A percentile compares a stretch with the other conserved stretches of the same genome.
Evolutionary conservation across 2,329 filamentous ascomycete genomes (phyloP).

Genomic region (Pseudonectria buxi): DNA sequence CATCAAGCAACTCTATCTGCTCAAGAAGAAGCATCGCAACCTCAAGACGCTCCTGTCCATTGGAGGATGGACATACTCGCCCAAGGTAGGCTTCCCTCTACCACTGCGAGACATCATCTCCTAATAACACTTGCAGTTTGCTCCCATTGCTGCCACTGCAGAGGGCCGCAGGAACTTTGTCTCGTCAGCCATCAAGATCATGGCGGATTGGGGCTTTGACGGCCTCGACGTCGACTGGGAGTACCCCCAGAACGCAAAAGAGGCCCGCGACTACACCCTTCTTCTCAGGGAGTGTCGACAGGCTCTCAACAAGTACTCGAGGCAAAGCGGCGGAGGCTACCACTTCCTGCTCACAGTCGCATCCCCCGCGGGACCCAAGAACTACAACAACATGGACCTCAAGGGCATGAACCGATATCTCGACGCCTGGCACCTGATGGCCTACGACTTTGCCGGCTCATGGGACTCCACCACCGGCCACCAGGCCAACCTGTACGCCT

Average conservation of each 20-base stretch:
- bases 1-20: constrained; percentile 67
- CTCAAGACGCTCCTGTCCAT: constrained; percentile 76
- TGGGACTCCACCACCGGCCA: constrained; percentile 61
- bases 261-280: constrained; percentile 30
- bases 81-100: constrained; percentile 47
- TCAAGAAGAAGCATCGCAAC: constrained; percentile 70
- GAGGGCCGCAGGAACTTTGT: constrained; percentile 61
- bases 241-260: constrained; percentile 33
- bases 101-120: background rate
- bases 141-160: constrained; percentile 53
- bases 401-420: constrained; percentile 48
- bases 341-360: constrained; percentile 47
- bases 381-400: constrained; percentile 46
- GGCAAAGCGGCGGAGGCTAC: constrained; percentile 32
- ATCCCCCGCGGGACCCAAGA: constrained; percentile 38
- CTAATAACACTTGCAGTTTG: constrained; percentile 12
- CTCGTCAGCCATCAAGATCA: constrained; percentile 56
- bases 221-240: constrained; percentile 54
- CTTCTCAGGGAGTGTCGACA: constrained; percentile 37
- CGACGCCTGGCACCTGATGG: constrained; percentile 58
- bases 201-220: constrained; percentile 60
- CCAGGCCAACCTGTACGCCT: constrained; percentile 61
- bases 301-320: constrained; percentile 38
- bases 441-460: constrained; percentile 63
- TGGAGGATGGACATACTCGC: constrained; percentile 72